Evolutionary conservation across 768 basidiomycete genomes (phyloP).

Genomic region (Serendipita sp.): DNA sequence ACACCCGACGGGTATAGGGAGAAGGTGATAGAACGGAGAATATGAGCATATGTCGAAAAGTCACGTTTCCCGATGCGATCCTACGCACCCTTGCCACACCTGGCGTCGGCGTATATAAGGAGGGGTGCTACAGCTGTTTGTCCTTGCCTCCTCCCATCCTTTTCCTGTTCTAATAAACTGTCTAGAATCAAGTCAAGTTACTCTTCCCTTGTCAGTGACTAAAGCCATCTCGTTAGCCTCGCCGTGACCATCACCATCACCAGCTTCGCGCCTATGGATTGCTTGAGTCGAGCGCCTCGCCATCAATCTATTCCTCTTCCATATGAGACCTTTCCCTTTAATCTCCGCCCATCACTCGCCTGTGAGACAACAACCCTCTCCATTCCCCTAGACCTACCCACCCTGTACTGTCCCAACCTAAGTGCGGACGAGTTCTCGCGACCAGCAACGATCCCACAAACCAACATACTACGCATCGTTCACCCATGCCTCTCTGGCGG

Average conservation of each 20-base stretch:
- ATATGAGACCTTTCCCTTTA: background rate
- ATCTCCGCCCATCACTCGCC: background rate
- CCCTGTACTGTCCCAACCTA: background rate
- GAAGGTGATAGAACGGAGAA: too few species aligned
- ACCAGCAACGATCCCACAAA: background rate
- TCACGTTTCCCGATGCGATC: background rate
- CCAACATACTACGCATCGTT: background rate
- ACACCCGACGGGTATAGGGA: too few species aligned
- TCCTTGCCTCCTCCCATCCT: too few species aligned
- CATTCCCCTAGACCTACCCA: background rate
- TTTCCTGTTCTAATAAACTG: background rate
- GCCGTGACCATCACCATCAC: background rate
- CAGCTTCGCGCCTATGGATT: background rate
- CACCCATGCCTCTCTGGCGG: background rate
- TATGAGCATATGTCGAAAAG: background rate
- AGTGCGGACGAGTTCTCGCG: background rate
- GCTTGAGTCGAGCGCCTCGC: background rate
- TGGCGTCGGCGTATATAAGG: background rate
- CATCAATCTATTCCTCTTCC: background rate
- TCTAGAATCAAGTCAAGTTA: background rate
- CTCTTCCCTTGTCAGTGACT: background rate
- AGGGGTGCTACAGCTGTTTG: too few species aligned
- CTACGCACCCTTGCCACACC: background rate
- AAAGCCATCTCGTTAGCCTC: background rate
- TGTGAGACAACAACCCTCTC: background rate